Conservation (phyloP, 164 flowering plant species). For the Magnolia officinalis region DNA sequence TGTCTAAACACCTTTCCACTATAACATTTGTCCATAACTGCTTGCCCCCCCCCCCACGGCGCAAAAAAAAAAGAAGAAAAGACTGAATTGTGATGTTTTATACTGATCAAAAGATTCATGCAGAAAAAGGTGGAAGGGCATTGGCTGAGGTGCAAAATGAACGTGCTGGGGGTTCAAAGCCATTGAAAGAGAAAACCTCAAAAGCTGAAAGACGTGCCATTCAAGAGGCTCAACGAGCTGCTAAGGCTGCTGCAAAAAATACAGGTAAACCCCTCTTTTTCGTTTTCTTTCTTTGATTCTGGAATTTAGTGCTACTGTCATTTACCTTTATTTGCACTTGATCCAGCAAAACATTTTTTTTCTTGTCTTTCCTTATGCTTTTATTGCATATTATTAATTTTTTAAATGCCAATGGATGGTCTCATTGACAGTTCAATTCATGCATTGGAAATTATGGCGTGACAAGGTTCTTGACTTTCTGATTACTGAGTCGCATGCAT, state of each 20-base stretch:
- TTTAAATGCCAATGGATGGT: too few relatives aligned
- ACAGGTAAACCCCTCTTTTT: neutral
- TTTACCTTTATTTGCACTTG: neutral
- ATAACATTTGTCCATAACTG: too few relatives aligned
- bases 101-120: neutral
- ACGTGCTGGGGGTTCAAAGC: slow-evolving; percentile 36
- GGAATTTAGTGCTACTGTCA: neutral
- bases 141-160: slow-evolving; percentile 43
- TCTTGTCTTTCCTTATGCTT: neutral
- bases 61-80: too few relatives aligned
- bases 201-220: slow-evolving; percentile 93
- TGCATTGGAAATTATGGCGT: too few relatives aligned
- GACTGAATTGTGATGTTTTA: too few relatives aligned
- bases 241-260: slow-evolving; percentile 83
- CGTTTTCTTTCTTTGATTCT: neutral
- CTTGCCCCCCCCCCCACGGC: too few relatives aligned
- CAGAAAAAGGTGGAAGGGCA: slow-evolving; percentile 39
- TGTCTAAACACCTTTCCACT: too few relatives aligned
- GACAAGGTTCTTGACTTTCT: too few relatives aligned
- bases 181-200: slow-evolving; percentile 67
- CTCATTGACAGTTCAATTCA: too few relatives aligned
- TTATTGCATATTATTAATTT: neutral
- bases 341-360: neutral
- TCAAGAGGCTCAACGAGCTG: slow-evolving; percentile 93
- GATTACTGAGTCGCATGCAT: too few relatives aligned